Base-by-base conservation (phyloP, 2,329 filamentous ascomycete species). In the Periconia macrospinosa region DNA sequence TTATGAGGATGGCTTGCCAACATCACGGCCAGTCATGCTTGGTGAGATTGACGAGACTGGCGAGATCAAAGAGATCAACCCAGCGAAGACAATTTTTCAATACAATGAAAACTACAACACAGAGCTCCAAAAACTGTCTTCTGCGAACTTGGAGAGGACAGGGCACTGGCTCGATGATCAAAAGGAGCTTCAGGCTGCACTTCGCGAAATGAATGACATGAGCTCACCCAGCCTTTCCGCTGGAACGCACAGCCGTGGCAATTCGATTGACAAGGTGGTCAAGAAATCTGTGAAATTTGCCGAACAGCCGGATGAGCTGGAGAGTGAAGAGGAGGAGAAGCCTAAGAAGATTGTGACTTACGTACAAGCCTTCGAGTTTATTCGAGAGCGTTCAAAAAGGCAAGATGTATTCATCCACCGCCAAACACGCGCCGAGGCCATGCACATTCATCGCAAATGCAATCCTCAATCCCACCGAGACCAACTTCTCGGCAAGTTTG, bases 131-230 rank as follows among this genome's bases (percentile, higher is more conserved):
- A 80, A 88, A 60, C 82, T 82, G 42, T 86, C 90, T 8, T 78
- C 87, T 18, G 84, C 83, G n/a, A 91, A 92, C 65, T 77, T 94
- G 48, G 90, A 94, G 72, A 86, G 92, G 57, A 97, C 93, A 5
- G 88, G 90, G 65, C 75, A 90, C 43, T 97, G 93, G 93, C 83
- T 97, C 30, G 79, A 86, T 63, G 89, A 91, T 8, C 93, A 97
- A 72, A 86, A 86, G 53, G 81, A 86, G 14, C 94, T 95, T 53
- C 82, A 93, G 53, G 81, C 86, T 42, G 86, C 86, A 19, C 79
- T 92, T 2, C 73, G 76, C 30, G 79, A 81, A 41, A 84, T 81
- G 50, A 82, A 84, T 53, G 58, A 67, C 35, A 62, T 73, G 35
- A 56, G 58, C 52, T 72, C 71, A 76, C 84, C 55, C 78, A 71